Conservation (phyloP, 495 filamentous ascomycete genomes). For the Geoglossum glabrum region DNA sequence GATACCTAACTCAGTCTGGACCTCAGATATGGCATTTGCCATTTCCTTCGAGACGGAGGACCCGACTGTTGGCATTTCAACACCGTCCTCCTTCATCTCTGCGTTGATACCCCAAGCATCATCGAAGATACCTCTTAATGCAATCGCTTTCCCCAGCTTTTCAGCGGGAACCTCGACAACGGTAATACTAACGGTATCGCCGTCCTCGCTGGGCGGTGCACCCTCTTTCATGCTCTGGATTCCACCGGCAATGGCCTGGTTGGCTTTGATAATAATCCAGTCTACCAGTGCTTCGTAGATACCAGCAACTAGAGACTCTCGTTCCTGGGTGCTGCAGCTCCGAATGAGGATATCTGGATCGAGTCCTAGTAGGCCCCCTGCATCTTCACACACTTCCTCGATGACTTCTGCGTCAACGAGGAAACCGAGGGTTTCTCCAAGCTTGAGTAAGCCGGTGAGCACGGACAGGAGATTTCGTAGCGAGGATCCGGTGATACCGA, state of each 20-base stretch:
- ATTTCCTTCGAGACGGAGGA: conserved; percentile 72
- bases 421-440: conserved; percentile 76
- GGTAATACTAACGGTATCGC: conserved; percentile 75
- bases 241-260: conserved; percentile 66
- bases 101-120: conserved; percentile 79
- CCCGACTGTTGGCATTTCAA: conserved; percentile 44
- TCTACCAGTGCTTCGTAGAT: conserved; percentile 91
- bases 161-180: conserved; percentile 70
- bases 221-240: conserved; percentile 37
- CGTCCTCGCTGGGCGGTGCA: conserved; percentile 35
- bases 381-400: conserved; percentile 77
- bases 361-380: conserved; percentile 63
- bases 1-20: conserved; percentile 62
- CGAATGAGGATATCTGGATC: conserved; percentile 66
- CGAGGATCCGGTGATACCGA: conserved; percentile 76
- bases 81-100: conserved; percentile 91
- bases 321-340: conserved; percentile 64
- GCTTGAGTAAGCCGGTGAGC: conserved; percentile 70
- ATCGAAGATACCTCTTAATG: conserved; percentile 79
- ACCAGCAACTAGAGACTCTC: conserved; percentile 60
- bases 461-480: conserved; percentile 64
- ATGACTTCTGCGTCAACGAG: conserved; percentile 70
- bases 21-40: conserved; percentile 56
- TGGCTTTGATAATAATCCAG: conserved; percentile 78
- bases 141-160: conserved; percentile 61